Conservation (phyloP, 176 grass and related monocot genomes). For the Oryza meyeriana region DNA sequence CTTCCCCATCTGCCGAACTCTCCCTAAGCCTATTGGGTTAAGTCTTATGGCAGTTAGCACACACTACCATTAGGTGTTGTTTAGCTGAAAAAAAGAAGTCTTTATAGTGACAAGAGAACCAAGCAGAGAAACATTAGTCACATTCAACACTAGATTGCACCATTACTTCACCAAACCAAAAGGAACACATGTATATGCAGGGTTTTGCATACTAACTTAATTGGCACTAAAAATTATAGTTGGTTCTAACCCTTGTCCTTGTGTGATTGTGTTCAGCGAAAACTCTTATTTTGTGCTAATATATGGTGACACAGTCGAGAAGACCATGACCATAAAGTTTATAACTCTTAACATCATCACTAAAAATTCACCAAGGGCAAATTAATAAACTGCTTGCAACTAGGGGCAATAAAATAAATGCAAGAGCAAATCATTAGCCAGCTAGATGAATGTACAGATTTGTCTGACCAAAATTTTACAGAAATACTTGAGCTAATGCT, state of each 20-base stretch:
- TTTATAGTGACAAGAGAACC: background rate
- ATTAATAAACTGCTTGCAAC: background rate
- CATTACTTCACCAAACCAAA: background rate
- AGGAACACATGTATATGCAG: background rate
- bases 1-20: too few relatives aligned
- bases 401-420: background rate
- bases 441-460: background rate
- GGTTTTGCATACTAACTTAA: background rate
- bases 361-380: too few relatives aligned
- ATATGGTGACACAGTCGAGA: background rate
- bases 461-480: background rate
- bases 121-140: background rate
- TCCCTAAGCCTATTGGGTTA: too few relatives aligned
- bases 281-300: background rate
- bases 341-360: too few relatives aligned
- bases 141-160: background rate
- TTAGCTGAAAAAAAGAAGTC: background rate
- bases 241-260: too few relatives aligned
- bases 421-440: background rate
- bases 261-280: too few relatives aligned
- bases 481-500: background rate
- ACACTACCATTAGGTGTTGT: background rate
- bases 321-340: background rate
- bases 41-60: background rate
- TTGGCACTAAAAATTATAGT: background rate